Evolutionary conservation across 2,329 filamentous ascomycete genomes (phyloP).

Genomic region (Beauveria brongniartii): DNA sequence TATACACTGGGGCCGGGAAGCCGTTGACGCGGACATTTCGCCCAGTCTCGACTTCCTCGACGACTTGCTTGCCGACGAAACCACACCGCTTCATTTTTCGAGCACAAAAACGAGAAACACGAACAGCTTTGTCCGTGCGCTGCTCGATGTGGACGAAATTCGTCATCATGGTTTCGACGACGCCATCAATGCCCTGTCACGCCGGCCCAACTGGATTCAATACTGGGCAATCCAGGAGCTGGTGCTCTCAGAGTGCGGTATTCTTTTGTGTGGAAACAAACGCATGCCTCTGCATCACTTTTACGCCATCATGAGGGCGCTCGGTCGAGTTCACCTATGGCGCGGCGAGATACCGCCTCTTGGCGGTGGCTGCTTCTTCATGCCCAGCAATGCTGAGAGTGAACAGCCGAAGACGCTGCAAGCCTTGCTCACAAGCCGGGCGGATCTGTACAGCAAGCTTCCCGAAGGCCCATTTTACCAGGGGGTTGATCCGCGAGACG

Average conservation of each 20-base stretch:
- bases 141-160: background rate
- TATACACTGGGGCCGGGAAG: background rate
- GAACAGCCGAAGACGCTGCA: background rate
- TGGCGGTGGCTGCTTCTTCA: background rate
- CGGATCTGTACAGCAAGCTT: background rate
- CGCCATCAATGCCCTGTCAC: background rate
- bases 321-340: background rate
- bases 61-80: background rate
- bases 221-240: slow-evolving; percentile 1
- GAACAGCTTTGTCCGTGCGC: background rate
- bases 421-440: background rate
- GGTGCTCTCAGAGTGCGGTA: background rate
- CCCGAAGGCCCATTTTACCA: background rate
- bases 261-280: background rate
- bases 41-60: background rate
- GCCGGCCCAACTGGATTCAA: background rate
- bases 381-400: background rate
- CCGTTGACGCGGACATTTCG: background rate
- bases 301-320: background rate
- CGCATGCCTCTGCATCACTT: background rate
- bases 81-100: no score
- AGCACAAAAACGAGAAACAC: no score
- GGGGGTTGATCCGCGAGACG: background rate
- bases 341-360: background rate
- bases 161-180: background rate